Conservation (phyloP, 169 alveolate species). For the Plasmodium berghei region DNA sequence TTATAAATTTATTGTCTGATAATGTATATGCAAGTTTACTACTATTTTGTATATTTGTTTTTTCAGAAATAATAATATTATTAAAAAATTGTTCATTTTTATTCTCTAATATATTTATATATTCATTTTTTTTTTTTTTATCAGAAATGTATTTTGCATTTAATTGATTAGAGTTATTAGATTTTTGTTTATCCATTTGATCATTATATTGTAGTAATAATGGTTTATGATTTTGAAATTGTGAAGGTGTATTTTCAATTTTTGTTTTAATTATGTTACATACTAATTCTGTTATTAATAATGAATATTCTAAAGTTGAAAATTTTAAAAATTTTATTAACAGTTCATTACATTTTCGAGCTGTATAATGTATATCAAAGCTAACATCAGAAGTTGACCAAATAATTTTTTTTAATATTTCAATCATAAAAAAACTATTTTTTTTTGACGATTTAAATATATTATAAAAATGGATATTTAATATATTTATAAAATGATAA, state of each 20-base stretch:
- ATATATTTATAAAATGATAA: conserved; percentile 68
- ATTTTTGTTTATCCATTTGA: too few relatives aligned
- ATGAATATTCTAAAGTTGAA: conserved; percentile 18
- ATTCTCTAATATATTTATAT: too few relatives aligned
- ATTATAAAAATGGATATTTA: conserved; percentile 73
- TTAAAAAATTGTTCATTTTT: too few relatives aligned
- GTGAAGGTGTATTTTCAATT: not conserved
- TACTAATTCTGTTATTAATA: conserved; percentile 27
- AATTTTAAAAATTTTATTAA: conserved; percentile 46
- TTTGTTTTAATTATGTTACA: conserved; percentile 38
- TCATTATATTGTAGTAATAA: too few relatives aligned
- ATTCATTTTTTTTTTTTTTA: too few relatives aligned
- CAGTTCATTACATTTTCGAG: conserved; percentile 65
- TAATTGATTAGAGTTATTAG: too few relatives aligned
- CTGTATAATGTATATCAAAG: conserved; percentile 74
- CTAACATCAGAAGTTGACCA: conserved; percentile 40
- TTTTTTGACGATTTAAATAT: conserved; percentile 27
- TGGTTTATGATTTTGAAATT: too few relatives aligned
- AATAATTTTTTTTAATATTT: conserved; percentile 48
- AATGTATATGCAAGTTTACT: too few relatives aligned
- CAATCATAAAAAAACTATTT: conserved; percentile 29
- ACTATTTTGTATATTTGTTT: too few relatives aligned
- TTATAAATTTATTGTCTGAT: too few relatives aligned
- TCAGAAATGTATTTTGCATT: too few relatives aligned
- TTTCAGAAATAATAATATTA: too few relatives aligned